These are phyloP conservation scores for Mycena maculata DNA, from an alignment of 768 basidiomycete genomes.

Conservation along the genomic window DNA sequence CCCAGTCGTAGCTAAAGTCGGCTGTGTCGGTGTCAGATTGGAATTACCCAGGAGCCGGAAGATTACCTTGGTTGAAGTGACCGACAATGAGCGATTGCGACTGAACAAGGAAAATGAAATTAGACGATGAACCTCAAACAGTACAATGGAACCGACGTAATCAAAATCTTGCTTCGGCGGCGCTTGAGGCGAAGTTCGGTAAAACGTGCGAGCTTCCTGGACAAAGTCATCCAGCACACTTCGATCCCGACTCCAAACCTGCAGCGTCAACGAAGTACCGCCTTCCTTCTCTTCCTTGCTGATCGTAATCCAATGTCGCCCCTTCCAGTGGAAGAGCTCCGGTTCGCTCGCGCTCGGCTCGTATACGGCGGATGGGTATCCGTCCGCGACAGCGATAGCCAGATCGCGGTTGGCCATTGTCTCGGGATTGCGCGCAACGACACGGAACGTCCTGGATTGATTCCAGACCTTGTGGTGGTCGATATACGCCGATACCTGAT, in stretches of 20 bases:
- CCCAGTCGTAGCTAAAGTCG: conserved; percentile 45
- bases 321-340: conserved; percentile 33
- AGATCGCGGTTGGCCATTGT: conserved; percentile 32
- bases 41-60: neutral
- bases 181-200: conserved; percentile 20
- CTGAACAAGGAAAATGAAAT: neutral
- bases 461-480: conserved; percentile 38
- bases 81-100: conserved; percentile 40
- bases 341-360: conserved; percentile 32
- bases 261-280: conserved; percentile 24
- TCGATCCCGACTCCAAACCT: conserved; percentile 35
- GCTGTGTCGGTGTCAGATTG: neutral
- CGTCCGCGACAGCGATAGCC: conserved; percentile 27
- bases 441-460: conserved; percentile 34
- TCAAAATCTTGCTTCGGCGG: conserved; percentile 33
- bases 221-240: conserved; percentile 35
- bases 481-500: conserved; percentile 29
- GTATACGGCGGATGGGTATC: conserved; percentile 29
- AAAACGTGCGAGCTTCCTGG: conserved; percentile 32
- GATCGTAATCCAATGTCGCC: conserved; percentile 33
- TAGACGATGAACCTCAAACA: neutral
- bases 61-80: conserved; percentile 36
- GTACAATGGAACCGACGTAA: conserved; percentile 11
- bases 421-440: conserved; percentile 31
- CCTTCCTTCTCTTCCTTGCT: conserved; percentile 36